Conservation (phyloP, 768 basidiomycete genomes). For the Calocera cornea region DNA sequence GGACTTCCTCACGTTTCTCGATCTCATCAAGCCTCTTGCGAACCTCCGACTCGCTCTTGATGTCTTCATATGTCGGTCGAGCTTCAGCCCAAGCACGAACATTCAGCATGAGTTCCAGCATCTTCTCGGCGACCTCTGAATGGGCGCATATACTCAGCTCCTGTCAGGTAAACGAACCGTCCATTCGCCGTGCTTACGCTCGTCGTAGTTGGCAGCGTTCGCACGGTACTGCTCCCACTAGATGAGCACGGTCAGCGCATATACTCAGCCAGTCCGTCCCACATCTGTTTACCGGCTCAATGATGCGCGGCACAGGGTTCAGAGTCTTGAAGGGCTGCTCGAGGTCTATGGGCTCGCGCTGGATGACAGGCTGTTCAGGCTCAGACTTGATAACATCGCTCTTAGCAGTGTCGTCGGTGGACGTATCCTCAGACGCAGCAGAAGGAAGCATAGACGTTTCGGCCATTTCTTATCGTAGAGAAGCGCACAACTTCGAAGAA, state of each 20-base stretch:
- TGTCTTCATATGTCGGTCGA: slow-evolving; percentile 22
- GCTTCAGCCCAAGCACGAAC: slow-evolving; percentile 29
- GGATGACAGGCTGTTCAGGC: not conserved
- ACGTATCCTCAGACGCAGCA: not conserved
- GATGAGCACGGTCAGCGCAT: not conserved
- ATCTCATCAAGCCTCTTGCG: not conserved
- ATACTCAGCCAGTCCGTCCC: not conserved
- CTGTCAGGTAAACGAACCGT: not conserved
- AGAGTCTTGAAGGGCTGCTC: not conserved
- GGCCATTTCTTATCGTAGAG: not conserved
- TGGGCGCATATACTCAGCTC: not conserved
- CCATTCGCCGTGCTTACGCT: not conserved
- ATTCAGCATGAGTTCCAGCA: slow-evolving; percentile 25
- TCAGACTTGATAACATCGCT: not conserved
- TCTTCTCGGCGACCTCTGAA: slow-evolving; percentile 24
- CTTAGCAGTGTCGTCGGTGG: not conserved
- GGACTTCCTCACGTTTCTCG: not conserved
- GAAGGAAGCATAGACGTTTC: not conserved
- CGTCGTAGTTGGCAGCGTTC: not conserved
- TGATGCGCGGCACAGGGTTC: not conserved
- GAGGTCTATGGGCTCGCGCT: not conserved
- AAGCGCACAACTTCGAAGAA: not conserved
- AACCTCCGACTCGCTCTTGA: not conserved
- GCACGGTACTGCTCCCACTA: not conserved
- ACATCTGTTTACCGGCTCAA: not conserved